Conservation (phyloP, 441 rosid genomes). For the Raphanus hybrid region DNA sequence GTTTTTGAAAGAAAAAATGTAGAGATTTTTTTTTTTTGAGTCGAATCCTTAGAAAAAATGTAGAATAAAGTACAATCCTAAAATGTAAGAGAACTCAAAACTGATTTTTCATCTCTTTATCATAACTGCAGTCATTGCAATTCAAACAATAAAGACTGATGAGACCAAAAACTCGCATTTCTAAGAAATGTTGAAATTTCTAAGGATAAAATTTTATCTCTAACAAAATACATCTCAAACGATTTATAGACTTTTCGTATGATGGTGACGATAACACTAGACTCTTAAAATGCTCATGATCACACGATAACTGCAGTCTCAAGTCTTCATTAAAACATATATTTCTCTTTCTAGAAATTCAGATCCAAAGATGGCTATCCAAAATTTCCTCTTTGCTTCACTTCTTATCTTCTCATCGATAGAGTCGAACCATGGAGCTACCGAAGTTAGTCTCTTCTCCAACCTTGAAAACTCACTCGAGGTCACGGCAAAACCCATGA, state of each 20-base stretch:
- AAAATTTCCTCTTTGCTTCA: neutral
- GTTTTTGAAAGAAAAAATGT: neutral
- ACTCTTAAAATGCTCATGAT: neutral
- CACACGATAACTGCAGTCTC: neutral
- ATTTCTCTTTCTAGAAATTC: neutral
- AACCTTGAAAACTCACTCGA: constrained; percentile 1
- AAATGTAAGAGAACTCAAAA: neutral
- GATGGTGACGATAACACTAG: neutral
- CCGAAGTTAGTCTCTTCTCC: neutral
- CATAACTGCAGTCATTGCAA: neutral
- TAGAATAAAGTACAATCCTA: neutral
- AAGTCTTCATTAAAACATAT: neutral
- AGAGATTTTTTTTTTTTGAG: neutral
- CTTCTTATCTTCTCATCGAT: neutral
- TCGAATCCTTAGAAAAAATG: neutral
- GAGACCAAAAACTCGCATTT: neutral
- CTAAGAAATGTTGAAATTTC: neutral
- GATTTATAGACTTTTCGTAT: neutral
- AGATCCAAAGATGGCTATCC: neutral
- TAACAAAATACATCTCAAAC: neutral
- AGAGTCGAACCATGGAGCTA: neutral
- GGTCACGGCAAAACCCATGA: neutral
- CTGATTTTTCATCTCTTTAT: neutral
- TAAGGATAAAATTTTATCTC: neutral
- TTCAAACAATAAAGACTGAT: neutral